Conservation (phyloP, 2,329 filamentous ascomycete genomes). For the Cladosporium sp. region DNA sequence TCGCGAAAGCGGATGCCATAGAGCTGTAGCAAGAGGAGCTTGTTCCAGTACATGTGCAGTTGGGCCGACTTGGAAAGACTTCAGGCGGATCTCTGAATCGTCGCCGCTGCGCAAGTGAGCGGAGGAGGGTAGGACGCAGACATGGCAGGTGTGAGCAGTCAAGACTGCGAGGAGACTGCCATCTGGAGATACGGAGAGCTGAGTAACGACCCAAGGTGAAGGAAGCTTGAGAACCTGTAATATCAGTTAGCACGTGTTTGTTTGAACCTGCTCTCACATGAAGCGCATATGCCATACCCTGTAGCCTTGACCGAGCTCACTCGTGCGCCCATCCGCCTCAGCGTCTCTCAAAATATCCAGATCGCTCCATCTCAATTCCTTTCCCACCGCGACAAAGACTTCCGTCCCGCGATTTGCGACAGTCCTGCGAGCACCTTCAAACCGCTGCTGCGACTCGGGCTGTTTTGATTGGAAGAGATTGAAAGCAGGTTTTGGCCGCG, state of each 20-base stretch:
- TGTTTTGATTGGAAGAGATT: slow-evolving; percentile 64
- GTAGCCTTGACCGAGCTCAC: slow-evolving; percentile 24
- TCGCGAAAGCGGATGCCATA: slow-evolving; percentile 87
- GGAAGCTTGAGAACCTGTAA: slow-evolving; percentile 71
- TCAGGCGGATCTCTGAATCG: slow-evolving; percentile 69
- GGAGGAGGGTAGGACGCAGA: slow-evolving; percentile 80
- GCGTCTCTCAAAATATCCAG: slow-evolving; percentile 73
- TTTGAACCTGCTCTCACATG: background rate
- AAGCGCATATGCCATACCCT: slow-evolving; percentile 23
- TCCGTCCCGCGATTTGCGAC: slow-evolving; percentile 83
- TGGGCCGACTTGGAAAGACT: slow-evolving; percentile 87
- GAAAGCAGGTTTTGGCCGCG: slow-evolving; percentile 73
- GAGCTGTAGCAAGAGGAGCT: slow-evolving; percentile 72
- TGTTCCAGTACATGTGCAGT: slow-evolving; percentile 88
- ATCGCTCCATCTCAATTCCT: slow-evolving; percentile 90
- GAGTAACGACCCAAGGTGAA: slow-evolving; percentile 77
- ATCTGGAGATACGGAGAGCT: slow-evolving; percentile 81
- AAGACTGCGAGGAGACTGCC: slow-evolving; percentile 80
- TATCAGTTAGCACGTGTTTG: background rate
- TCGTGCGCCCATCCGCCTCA: slow-evolving; percentile 20
- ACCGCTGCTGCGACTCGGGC: slow-evolving; percentile 20
- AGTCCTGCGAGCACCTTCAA: slow-evolving; percentile 54
- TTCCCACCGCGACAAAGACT: slow-evolving; percentile 83
- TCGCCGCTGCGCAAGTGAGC: slow-evolving; percentile 73
- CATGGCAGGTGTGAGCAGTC: slow-evolving; percentile 83